Conservation (phyloP, 345 rosid species). For the Arabidopsis arenosa region DNA sequence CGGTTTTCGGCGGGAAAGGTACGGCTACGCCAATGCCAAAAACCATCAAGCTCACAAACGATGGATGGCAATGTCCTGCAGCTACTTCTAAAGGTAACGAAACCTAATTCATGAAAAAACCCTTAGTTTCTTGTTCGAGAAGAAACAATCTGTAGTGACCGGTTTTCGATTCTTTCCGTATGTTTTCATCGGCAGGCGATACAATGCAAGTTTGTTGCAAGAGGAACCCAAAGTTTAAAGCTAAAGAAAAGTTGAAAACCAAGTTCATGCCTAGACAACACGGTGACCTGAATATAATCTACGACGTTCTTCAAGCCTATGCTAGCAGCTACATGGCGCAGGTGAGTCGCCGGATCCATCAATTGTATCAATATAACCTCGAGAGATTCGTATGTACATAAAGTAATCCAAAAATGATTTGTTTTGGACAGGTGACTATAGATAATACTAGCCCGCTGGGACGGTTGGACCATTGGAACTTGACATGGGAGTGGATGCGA, state of each 20-base stretch:
- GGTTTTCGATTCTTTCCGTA: not conserved
- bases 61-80: slow-evolving; percentile 75
- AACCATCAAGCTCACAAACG: slow-evolving; percentile 61
- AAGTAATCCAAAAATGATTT: not conserved
- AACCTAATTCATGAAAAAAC: not conserved
- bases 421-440: slow-evolving; percentile 59
- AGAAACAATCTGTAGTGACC: not conserved
- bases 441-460: slow-evolving; percentile 76
- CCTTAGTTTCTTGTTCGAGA: slow-evolving; percentile 17
- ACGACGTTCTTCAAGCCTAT: slow-evolving; percentile 75
- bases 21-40: slow-evolving; percentile 73
- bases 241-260: slow-evolving; percentile 45
- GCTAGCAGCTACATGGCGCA: slow-evolving; percentile 76
- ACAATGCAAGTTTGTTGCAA: slow-evolving; percentile 75
- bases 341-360: slow-evolving; percentile 8
- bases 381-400: not conserved
- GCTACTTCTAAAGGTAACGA: slow-evolving; percentile 54
- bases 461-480: slow-evolving; percentile 88
- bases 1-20: slow-evolving; percentile 74
- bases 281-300: slow-evolving; percentile 69
- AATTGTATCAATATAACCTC: not conserved
- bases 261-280: slow-evolving; percentile 54
- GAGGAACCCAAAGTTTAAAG: slow-evolving; percentile 65
- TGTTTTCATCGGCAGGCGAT: slow-evolving; percentile 51
- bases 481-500: slow-evolving; percentile 96